phyloP scores from a whole-genome alignment of 2,329 filamentous ascomycete genomes.

The Alternaria novae-zelandiae region DNA sequence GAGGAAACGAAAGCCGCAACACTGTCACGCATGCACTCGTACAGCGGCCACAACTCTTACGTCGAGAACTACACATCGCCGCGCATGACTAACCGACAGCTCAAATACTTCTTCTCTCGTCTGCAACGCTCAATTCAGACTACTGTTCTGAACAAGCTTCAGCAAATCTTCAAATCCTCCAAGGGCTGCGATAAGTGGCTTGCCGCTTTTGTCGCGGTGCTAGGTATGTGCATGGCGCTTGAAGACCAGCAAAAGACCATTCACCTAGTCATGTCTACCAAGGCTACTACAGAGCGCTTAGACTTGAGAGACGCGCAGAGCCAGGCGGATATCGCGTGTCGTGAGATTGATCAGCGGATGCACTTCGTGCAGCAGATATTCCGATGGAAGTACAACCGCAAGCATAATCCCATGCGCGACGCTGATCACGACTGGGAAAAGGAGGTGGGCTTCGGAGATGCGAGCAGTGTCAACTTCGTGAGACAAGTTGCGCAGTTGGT shows the following conservation, averaged over 20 bases:
- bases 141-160: slow-evolving; percentile 54
- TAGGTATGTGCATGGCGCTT: slow-evolving; percentile 56
- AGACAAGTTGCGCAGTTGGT: slow-evolving; percentile 47
- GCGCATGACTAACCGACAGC: slow-evolving; percentile 56
- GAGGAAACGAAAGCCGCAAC: slow-evolving; percentile 47
- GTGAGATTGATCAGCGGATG: slow-evolving; percentile 54
- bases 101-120: slow-evolving; percentile 58
- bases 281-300: slow-evolving; percentile 38
- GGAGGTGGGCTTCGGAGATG: slow-evolving; percentile 44
- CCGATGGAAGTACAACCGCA: slow-evolving; percentile 56
- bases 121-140: slow-evolving; percentile 52
- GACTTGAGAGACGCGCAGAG: slow-evolving; percentile 36
- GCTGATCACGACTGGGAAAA: slow-evolving; percentile 49
- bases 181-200: slow-evolving; percentile 56
- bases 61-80: slow-evolving; percentile 47
- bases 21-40: slow-evolving; percentile 49
- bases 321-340: slow-evolving; percentile 49
- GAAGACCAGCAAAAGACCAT: slow-evolving; percentile 57
- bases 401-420: slow-evolving; percentile 48
- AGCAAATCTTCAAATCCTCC: slow-evolving; percentile 54
- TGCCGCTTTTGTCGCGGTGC: slow-evolving; percentile 53
- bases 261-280: slow-evolving; percentile 52
- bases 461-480: slow-evolving; percentile 46
- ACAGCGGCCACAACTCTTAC: slow-evolving; percentile 37
- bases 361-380: slow-evolving; percentile 55